Evolutionary conservation across 2,329 filamentous ascomycete genomes (phyloP).

Genomic region (Fusarium irregulare): DNA sequence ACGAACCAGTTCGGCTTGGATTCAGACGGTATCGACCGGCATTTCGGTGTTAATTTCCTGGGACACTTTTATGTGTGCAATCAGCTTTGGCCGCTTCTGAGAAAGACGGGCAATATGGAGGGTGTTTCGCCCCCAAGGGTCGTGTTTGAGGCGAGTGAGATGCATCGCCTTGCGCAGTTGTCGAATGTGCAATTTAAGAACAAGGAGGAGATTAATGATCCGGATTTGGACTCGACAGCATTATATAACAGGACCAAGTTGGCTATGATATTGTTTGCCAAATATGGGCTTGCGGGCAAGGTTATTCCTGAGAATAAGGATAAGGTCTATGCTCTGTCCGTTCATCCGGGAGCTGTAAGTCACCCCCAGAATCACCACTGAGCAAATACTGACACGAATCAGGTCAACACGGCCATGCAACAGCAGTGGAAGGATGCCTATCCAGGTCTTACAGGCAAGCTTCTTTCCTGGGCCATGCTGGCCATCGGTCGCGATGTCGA

Average conservation of each 20-base stretch:
- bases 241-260: slow-evolving; percentile 57
- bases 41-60: slow-evolving; percentile 59
- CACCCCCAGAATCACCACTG: no score
- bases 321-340: slow-evolving; percentile 54
- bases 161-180: slow-evolving; percentile 53
- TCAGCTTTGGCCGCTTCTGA: slow-evolving; percentile 55
- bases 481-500: slow-evolving; percentile 52
- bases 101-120: slow-evolving; percentile 54
- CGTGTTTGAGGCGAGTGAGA: slow-evolving; percentile 55
- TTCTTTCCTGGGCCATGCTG: slow-evolving; percentile 52
- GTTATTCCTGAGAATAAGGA: slow-evolving; percentile 57
- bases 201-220: slow-evolving; percentile 57
- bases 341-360: slow-evolving; percentile 49
- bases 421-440: slow-evolving; percentile 60
- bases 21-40: slow-evolving; percentile 55
- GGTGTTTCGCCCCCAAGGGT: slow-evolving; percentile 52
- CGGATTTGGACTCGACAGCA: slow-evolving; percentile 48
- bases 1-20: slow-evolving; percentile 53
- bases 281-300: slow-evolving; percentile 54
- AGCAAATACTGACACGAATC: background rate
- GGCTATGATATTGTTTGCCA: slow-evolving; percentile 56
- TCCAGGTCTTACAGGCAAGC: slow-evolving; percentile 54
- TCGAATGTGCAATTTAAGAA: slow-evolving; percentile 52
- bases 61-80: slow-evolving; percentile 55
- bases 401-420: slow-evolving; percentile 59